Base-by-base conservation (phyloP, 1,284 basidiomycete genomes). In the Taiwanofungus camphoratus region DNA sequence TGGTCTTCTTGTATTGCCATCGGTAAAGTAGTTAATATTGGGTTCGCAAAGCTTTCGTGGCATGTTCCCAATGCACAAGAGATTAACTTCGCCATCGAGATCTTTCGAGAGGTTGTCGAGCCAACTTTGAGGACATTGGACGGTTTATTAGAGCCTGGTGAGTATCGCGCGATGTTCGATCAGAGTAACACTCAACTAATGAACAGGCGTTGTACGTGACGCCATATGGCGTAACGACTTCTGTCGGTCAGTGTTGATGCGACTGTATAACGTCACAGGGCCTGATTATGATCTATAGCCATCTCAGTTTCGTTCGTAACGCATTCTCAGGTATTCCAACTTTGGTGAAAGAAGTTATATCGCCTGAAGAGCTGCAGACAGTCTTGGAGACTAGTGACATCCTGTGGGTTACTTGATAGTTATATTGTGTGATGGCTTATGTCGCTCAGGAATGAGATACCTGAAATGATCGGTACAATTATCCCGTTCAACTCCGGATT, bases 181-280 rank as follows among this genome's bases (percentile, higher is more conserved):
- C 19, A 19, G 19, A 3, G 22, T 36, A 22, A 30, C 46, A 18
- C 15, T 39, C 31, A 13, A 67, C 34, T 24, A 60, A 21, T 43
- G 3, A 27, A 20, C 36, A 68, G 63, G 59, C 21, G 56, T 70
- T 30, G 49, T 59, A 11, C 70, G 77, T 13, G 78, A 85, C 59
- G 71, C 74, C 18, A 54, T 71, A 12, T 96, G 92, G 92, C 77
- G 85, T 20, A 94, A 92, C 62, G 88, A 94, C 54, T 93, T 94
- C 57, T 95, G 92, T 64, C 77, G 82, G 81, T 81, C 31, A 40
- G 70, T 60, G 13, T 24, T 18, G 13, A 8, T 30, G 8, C 9
- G 6, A n/a, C 9, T 12, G 15, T 31, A 12, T 1, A 24, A 9
- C 15, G 3, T 4, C 23, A 18, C 11, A 24, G 20, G 31, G 21